Evolutionary conservation across 2,329 filamentous ascomycete genomes (phyloP), one percentile per base, ranked within the genome.

Genomic region (Torrubiellomyces zombiae): DNA sequence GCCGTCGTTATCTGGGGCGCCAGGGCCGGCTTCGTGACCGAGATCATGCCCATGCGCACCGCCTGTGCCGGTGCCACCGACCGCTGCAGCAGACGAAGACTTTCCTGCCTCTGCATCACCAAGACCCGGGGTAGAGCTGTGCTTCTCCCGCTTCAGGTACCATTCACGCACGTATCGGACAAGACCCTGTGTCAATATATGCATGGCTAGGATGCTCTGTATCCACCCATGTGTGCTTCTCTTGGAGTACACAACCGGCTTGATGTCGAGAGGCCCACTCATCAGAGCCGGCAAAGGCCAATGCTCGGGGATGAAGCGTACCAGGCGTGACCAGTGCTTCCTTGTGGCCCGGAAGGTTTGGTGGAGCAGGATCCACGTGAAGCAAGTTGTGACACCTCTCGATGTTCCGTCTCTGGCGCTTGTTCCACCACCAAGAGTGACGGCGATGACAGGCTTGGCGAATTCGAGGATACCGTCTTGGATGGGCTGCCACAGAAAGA

Each of bases 381-480:
- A 64, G 45, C 75, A 82, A 20, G 75, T 67, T 25, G 78, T 60
- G 23, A 80, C 69, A 42, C 76, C 80, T 40, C 74, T 71, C 28
- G 74, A 73, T 4, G 75, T 71, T 25, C 74, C 72, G 31, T 74
- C 67, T 37, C 64, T 67, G 6, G 71, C 69, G 34, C 66, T 72
- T 6, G 72, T 76, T 30, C 82, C 82, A 31, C 83, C 85, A 33
- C 85, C 85, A 8, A 94, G 58, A 1, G 83, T 91, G 29, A 93
- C 72, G 30, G 85, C 85, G 43, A 94, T 91, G 44, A 93, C 82
- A 30, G 86, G 80, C 51, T 94, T 86, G 31, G 85, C 82, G 26
- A 93, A 65, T 46, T 94, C 85, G 38, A 94, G 63, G 29, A 86
- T 76, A 43, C 91, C 75, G 44, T 81, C 80, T 47, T 93, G 85